These are phyloP conservation scores for Fusarium scirpi DNA, from an alignment of 2,329 filamentous ascomycete genomes.

Conservation along the genomic window DNA sequence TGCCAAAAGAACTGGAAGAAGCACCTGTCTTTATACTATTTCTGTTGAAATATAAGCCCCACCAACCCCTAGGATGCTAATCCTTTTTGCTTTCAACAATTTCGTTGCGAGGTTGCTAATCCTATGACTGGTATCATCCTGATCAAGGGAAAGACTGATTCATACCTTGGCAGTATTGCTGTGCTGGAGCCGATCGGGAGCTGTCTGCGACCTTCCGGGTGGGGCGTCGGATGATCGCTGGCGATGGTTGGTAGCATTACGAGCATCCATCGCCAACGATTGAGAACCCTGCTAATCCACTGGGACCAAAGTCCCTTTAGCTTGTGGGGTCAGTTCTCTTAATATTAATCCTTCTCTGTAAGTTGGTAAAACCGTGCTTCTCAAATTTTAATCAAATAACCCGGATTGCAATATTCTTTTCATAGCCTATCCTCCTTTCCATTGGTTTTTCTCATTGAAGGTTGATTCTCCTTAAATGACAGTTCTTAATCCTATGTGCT, in stretches of 20 bases:
- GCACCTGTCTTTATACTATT: background rate
- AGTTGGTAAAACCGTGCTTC: accelerated
- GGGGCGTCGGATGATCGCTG: background rate
- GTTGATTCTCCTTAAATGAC: background rate
- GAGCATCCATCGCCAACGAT: too few species aligned
- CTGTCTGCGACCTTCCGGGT: background rate
- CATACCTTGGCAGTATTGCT: background rate
- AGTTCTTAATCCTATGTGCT: too few species aligned
- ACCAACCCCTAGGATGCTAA: too few species aligned
- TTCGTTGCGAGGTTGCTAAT: background rate
- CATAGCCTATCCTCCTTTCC: accelerated
- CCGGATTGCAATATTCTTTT: accelerated
- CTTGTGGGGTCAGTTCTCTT: background rate
- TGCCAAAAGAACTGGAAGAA: background rate
- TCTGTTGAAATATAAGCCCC: too few species aligned
- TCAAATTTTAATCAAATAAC: accelerated
- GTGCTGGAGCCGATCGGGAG: background rate
- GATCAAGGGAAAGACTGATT: background rate
- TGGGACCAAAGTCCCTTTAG: background rate
- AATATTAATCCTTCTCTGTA: background rate
- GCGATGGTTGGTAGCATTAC: background rate
- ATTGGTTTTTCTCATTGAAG: accelerated
- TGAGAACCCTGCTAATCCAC: background rate
- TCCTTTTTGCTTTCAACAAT: too few species aligned
- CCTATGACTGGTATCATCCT: background rate